Evolutionary conservation across 345 rosid genomes (phyloP).

Genomic region (Brassica carinata): DNA sequence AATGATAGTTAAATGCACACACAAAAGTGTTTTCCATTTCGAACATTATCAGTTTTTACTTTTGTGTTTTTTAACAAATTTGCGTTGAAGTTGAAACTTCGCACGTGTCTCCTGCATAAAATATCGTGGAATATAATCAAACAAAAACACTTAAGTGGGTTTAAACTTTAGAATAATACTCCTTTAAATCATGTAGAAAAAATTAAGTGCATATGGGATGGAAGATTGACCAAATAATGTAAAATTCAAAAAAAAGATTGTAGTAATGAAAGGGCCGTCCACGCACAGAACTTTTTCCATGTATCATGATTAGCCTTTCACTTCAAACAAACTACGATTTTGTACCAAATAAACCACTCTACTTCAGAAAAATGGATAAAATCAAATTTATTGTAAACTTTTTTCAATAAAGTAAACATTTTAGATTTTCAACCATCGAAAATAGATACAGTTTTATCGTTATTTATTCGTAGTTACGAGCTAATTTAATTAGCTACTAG

Average conservation of each 20-base stretch:
- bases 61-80: neutral
- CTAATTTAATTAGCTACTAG: neutral
- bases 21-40: slow-evolving; percentile 1
- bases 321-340: slow-evolving; percentile 7
- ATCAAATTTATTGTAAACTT: neutral
- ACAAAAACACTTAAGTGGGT: too few relatives aligned
- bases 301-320: slow-evolving; percentile 13
- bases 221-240: slow-evolving; percentile 31
- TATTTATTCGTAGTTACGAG: too few relatives aligned
- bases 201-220: slow-evolving; percentile 4
- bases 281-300: slow-evolving; percentile 5
- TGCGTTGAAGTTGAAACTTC: neutral
- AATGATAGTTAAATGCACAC: neutral
- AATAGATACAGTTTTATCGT: too few relatives aligned
- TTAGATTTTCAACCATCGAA: neutral
- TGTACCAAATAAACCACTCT: neutral
- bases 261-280: slow-evolving; percentile 28
- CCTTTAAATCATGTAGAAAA: neutral
- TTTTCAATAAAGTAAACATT: neutral
- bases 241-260: slow-evolving; percentile 1
- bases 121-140: neutral
- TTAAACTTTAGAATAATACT: too few relatives aligned
- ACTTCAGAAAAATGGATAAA: neutral
- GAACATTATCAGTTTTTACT: neutral
- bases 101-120: neutral